These are phyloP conservation scores for Plasmodium billcollinsi DNA, from an alignment of 169 alveolate genomes.

Conservation along the genomic window DNA sequence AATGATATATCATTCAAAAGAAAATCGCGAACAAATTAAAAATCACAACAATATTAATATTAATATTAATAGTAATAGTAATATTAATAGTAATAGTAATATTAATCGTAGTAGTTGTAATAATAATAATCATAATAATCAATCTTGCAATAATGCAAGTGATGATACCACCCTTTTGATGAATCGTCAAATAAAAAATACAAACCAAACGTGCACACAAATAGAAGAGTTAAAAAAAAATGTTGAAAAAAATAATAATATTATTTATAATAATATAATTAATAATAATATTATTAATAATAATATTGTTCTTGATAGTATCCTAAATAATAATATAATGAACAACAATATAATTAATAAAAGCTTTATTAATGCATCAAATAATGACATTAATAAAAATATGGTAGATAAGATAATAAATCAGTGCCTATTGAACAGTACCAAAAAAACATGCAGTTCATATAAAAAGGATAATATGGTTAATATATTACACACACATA, in stretches of 20 bases:
- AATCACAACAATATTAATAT: not conserved
- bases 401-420: not conserved
- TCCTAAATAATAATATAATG: conserved; percentile 15
- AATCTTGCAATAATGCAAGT: not conserved
- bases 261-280: conserved; percentile 16
- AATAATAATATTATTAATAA: conserved; percentile 37
- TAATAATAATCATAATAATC: not conserved
- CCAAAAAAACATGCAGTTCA: not conserved
- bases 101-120: not conserved
- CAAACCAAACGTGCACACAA: too few species aligned
- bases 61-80: not conserved
- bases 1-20: too few species aligned
- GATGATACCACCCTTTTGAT: not conserved
- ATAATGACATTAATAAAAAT: not conserved
- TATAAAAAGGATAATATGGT: too few species aligned
- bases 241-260: conserved; percentile 5
- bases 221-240: too few species aligned
- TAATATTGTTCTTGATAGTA: conserved; percentile 16
- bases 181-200: too few species aligned
- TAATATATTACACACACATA: too few species aligned
- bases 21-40: not conserved
- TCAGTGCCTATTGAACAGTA: conserved; percentile 16
- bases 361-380: not conserved
- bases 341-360: conserved; percentile 16
- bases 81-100: not conserved